These are phyloP conservation scores for Mychonastes homosphaera DNA, from an alignment of 139 green algal genomes.

Conservation along the genomic window DNA sequence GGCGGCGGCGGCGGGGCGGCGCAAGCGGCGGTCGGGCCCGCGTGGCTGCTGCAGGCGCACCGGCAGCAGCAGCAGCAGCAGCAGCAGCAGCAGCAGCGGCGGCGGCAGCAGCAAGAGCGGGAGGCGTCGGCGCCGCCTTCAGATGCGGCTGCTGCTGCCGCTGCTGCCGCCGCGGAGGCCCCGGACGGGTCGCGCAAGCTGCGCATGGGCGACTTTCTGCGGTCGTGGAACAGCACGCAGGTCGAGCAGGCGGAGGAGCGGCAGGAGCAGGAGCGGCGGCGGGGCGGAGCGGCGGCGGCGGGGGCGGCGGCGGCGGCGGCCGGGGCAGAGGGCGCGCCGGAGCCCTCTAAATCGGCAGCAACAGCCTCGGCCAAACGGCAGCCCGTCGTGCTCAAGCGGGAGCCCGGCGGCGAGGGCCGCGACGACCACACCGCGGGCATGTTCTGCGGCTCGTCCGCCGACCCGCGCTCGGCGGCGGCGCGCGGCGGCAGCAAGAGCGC, in stretches of 20 bases:
- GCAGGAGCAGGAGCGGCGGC: conserved; percentile 9
- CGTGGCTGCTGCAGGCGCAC: no score
- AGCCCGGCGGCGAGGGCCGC: background rate
- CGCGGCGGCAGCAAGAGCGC: background rate
- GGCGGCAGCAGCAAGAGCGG: background rate
- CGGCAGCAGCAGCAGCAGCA: conserved; percentile 14
- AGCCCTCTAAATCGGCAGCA: background rate
- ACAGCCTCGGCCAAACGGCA: background rate
- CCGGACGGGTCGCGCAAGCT: background rate
- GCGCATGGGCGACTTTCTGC: conserved; percentile 15
- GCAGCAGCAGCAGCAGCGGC: conserved; percentile 7
- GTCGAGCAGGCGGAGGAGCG: conserved; percentile 5
- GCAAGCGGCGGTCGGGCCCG: no score
- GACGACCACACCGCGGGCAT: no score
- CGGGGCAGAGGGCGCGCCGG: background rate
- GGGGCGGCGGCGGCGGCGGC: conserved; percentile 10
- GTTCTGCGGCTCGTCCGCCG: no score
- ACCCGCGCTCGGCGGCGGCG: no score
- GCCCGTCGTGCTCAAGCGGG: background rate
- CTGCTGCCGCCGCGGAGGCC: background rate
- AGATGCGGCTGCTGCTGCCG: background rate
- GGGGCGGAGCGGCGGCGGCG: conserved; percentile 15
- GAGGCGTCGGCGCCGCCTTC: background rate
- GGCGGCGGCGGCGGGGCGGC: no score
- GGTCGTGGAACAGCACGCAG: conserved; percentile 26